These are phyloP conservation scores for Diaporthe australafricana DNA, from an alignment of 2,329 filamentous ascomycete species.

Conservation along the genomic window DNA sequence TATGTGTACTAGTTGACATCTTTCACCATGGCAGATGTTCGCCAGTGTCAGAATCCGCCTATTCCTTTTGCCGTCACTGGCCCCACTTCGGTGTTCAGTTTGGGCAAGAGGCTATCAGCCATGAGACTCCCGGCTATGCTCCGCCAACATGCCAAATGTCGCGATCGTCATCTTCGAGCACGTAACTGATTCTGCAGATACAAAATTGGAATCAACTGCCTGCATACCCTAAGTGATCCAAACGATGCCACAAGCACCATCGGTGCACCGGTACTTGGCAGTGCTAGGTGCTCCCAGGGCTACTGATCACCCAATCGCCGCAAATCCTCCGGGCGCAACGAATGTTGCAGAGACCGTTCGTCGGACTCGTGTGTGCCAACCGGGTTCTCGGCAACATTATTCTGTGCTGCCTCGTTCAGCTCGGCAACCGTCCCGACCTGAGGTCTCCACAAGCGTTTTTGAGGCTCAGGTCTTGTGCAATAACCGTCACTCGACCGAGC, in stretches of 20 bases:
- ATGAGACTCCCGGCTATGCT: too few relatives aligned
- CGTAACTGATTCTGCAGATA: too few relatives aligned
- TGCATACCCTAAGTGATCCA: too few relatives aligned
- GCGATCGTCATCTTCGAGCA: too few relatives aligned
- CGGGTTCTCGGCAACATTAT: neutral
- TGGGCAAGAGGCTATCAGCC: too few relatives aligned
- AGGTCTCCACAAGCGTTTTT: neutral
- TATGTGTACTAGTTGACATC: neutral
- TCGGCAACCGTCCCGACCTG: neutral
- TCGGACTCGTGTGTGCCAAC: neutral
- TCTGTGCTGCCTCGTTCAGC: slow-evolving; percentile 5
- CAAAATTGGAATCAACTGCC: too few relatives aligned
- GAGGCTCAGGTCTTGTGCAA: neutral
- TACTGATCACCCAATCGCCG: neutral
- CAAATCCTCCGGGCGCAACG: neutral
- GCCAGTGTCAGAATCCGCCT: too few relatives aligned
- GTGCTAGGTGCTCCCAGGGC: neutral
- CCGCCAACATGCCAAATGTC: too few relatives aligned
- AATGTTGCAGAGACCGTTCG: neutral
- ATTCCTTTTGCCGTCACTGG: too few relatives aligned
- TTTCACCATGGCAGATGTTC: too few relatives aligned
- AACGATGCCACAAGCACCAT: too few relatives aligned
- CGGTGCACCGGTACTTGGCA: neutral
- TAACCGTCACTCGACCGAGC: neutral
- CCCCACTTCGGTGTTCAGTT: neutral